Conservation (phyloP, 2,329 filamentous ascomycete species). For the Microcera coccophila region DNA sequence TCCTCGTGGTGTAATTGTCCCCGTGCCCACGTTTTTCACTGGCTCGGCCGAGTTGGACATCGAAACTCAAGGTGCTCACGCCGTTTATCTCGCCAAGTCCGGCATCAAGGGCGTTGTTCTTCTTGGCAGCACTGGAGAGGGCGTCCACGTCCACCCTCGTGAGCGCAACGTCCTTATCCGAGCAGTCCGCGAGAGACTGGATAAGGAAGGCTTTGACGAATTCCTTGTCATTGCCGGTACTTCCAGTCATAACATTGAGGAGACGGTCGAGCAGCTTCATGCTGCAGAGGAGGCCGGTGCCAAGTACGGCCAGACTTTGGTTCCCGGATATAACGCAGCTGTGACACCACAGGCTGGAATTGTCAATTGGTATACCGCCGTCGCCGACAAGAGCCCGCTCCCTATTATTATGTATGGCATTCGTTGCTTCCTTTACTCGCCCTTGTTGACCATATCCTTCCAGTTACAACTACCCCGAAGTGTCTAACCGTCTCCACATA, state of each 20-base stretch:
- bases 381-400: conserved; percentile 58
- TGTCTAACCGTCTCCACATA: conserved; percentile 60
- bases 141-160: conserved; percentile 54
- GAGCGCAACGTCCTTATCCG: conserved; percentile 55
- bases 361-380: conserved; percentile 55
- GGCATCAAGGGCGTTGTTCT: conserved; percentile 60
- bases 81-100: conserved; percentile 54
- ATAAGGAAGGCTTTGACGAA: conserved; percentile 52
- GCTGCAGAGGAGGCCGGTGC: conserved; percentile 5
- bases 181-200: conserved; percentile 50
- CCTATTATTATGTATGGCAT: conserved; percentile 56
- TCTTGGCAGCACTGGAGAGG: conserved; percentile 61
- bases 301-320: conserved; percentile 51
- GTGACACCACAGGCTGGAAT: conserved; percentile 57
- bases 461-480: conserved; percentile 57
- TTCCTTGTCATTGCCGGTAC: conserved; percentile 54
- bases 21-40: background rate
- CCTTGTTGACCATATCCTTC: background rate
- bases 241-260: conserved; percentile 51
- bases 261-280: conserved; percentile 3
- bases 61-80: conserved; percentile 54
- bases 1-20: background rate
- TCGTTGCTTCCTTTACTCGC: background rate
- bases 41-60: conserved; percentile 18
- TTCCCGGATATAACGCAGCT: conserved; percentile 62